Evolutionary conservation across 179 eudicot genomes (phyloP), one percentile per base, ranked within the genome.

Genomic region (Amaranthus tricolor): DNA sequence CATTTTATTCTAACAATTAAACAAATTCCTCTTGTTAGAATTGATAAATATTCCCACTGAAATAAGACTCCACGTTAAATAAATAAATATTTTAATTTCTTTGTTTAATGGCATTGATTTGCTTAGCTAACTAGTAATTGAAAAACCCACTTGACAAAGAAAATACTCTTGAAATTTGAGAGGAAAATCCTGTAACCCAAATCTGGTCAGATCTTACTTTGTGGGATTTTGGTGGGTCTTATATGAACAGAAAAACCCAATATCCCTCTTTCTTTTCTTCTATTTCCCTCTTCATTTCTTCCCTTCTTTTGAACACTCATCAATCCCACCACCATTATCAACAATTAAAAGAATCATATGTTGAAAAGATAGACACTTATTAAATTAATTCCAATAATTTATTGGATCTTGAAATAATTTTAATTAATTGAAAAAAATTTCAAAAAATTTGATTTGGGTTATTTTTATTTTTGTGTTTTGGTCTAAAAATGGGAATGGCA

Each of bases 151-250:
- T 71, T 79, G 68, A 31, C 40, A 31, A 72, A 58, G 79, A 80
- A 68, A 66, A 68, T 74, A 58, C 24, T 10, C 62, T 19, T 47
- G 40, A 31, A 48, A 45, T 62, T 55, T 31, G 40, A 31, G 19
- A 60, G 76, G 79, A 58, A 85, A 73, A 89, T 87, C 86, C 79
- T 84, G 82, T 82, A 73, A 5, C 68, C 60, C 80, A 85, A 85
- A 85, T 86, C 89, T 84, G 89, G 87, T 81, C 81, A 86, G 92
- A 92, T 92, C 91, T 84, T 90, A 86, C 89, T 91, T 86, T 85
- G 82, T 85, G 88, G 83, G 84, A 72, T 86, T 82, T 84, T 78
- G 79, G 76, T 82, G 84, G 83, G 84, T 74, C 71, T 57, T 75
- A 78, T 79, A 70, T 63, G 68, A 76, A 61, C 74, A 70, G 74